Evolutionary conservation across 1,284 basidiomycete genomes (phyloP).

Genomic region (Thelephora terrestris): DNA sequence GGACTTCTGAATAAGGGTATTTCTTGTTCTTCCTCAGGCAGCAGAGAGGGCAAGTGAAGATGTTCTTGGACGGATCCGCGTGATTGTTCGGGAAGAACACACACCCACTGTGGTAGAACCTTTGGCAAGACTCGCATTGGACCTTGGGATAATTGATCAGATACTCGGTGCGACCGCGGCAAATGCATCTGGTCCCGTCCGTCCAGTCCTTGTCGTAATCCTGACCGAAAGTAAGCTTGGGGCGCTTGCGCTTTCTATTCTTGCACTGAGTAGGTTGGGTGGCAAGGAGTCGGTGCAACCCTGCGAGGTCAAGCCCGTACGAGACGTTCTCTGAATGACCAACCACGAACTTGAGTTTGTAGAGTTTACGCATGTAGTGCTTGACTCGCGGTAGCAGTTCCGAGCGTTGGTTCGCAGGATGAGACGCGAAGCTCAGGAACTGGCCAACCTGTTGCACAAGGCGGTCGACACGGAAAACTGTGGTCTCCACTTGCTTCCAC

Average conservation of each 20-base stretch:
- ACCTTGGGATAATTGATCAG: slow-evolving; percentile 49
- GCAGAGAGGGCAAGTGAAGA: slow-evolving; percentile 63
- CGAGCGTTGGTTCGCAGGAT: slow-evolving; percentile 53
- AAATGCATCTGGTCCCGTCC: slow-evolving; percentile 72
- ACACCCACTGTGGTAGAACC: slow-evolving; percentile 62
- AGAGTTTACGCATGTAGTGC: slow-evolving; percentile 80
- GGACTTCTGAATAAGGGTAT: slow-evolving; percentile 64
- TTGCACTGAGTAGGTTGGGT: slow-evolving; percentile 43
- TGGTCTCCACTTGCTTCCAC: slow-evolving; percentile 65
- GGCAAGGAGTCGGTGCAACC: slow-evolving; percentile 68
- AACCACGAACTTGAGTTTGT: slow-evolving; percentile 73
- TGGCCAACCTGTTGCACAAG: slow-evolving; percentile 64
- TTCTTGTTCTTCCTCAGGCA: slow-evolving; percentile 57
- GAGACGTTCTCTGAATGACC: slow-evolving; percentile 68
- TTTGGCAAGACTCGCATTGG: slow-evolving; percentile 55
- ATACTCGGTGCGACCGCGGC: slow-evolving; percentile 56
- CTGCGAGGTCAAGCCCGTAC: slow-evolving; percentile 69
- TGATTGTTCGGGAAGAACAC: slow-evolving; percentile 48
- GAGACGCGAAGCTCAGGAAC: slow-evolving; percentile 62
- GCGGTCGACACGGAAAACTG: slow-evolving; percentile 67
- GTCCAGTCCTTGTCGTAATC: slow-evolving; percentile 63
- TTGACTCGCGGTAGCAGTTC: slow-evolving; percentile 72
- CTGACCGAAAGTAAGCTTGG: slow-evolving; percentile 66
- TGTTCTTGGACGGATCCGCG: slow-evolving; percentile 23
- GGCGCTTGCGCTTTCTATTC: slow-evolving; percentile 52